Base-by-base conservation (phyloP, 1,284 basidiomycete genomes). In the Bondarzewia mesenterica region DNA sequence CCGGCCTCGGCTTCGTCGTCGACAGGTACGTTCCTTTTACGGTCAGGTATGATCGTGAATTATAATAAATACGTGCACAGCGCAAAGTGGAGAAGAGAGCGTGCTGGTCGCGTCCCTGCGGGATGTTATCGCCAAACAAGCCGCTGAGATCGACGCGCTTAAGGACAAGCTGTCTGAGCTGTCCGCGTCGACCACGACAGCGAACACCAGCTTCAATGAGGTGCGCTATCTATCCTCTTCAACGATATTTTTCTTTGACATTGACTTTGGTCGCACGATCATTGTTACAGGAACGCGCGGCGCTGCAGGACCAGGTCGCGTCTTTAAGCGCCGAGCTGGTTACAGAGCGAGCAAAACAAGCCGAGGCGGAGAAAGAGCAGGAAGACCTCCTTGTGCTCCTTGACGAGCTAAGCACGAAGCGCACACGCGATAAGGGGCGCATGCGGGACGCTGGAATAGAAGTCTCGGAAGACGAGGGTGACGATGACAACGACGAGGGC, bases 381-480 rank as follows among this genome's bases (percentile, higher is more conserved):
- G 93, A 96, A 63, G 93, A 98, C 64, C 64, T 99, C 48, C 73
- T 99, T 2, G 93, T 99, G 0, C 69, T 98, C 29, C 72, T 99
- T 3, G 96, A 99, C 59, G 96, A 99, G 65, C 70, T 98, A 46
- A 89, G 81, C 43, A 78, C 74, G 57, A 98, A 98, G 69, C 74
- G 93, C 44, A 80, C 79, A 64, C 72, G 70, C 53, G 94, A 98
- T 63, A 97, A 97, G 70, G 74, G 66, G 39, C 70, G 71, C 55
- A 78, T 98, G 72, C 72, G 75, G 56, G 78, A 77, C 44, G 80
- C 78, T 18, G 89, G 88, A 0, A 55, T 90, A 59, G 90, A 93
- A 22, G 93, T 97, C 7, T 93, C 89, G 1, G 94, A 96, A 48
- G 93, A 92, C 50, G 93, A 95, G 57, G 90, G 72, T 1, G 91